phyloP scores from a whole-genome alignment of 495 filamentous ascomycete genomes.

The Talaromyces trachyspermus region DNA sequence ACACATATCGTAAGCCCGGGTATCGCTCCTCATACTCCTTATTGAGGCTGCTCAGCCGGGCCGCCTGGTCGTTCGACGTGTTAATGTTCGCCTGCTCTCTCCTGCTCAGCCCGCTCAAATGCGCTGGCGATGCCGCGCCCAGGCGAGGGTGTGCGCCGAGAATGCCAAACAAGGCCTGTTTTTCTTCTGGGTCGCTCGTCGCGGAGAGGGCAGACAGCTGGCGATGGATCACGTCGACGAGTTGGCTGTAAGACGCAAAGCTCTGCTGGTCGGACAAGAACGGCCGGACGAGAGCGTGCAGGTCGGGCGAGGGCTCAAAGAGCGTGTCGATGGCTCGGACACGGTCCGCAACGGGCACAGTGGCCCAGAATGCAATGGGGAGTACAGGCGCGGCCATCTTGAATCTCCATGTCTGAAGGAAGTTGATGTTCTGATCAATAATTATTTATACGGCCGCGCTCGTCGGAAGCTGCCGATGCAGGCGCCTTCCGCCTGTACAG shows the following conservation, averaged over 20 bases:
- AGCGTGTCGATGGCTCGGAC: slow-evolving; percentile 67
- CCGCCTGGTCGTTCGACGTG: slow-evolving; percentile 34
- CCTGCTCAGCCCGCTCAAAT: slow-evolving; percentile 61
- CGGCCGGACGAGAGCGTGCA: slow-evolving; percentile 65
- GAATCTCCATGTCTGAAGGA: neutral
- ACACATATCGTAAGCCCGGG: slow-evolving; percentile 83
- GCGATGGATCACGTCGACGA: slow-evolving; percentile 51
- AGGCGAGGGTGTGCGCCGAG: slow-evolving; percentile 83
- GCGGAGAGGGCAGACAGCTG: slow-evolving; percentile 46
- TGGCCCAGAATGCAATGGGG: slow-evolving; percentile 44
- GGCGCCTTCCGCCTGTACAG: too few species aligned
- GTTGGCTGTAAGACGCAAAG: slow-evolving; percentile 54
- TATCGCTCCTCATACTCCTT: slow-evolving; percentile 74
- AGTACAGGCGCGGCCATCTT: slow-evolving; percentile 23
- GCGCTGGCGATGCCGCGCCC: slow-evolving; percentile 48
- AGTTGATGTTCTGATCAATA: neutral
- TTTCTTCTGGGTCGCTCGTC: slow-evolving; percentile 41
- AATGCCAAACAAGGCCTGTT: slow-evolving; percentile 56
- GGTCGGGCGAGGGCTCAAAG: slow-evolving; percentile 74
- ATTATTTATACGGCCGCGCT: neutral
- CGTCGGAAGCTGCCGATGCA: slow-evolving; percentile 3
- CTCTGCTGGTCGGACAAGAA: slow-evolving; percentile 44
- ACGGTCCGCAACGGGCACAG: slow-evolving; percentile 48
- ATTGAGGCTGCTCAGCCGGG: slow-evolving; percentile 51
- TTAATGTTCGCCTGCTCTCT: slow-evolving; percentile 73